A percentile compares a stretch with the other conserved stretches of the same genome.
Evolutionary conservation across 352 stramenopile species (phyloP).

Genomic region (Phytophthora pseudosyringae): DNA sequence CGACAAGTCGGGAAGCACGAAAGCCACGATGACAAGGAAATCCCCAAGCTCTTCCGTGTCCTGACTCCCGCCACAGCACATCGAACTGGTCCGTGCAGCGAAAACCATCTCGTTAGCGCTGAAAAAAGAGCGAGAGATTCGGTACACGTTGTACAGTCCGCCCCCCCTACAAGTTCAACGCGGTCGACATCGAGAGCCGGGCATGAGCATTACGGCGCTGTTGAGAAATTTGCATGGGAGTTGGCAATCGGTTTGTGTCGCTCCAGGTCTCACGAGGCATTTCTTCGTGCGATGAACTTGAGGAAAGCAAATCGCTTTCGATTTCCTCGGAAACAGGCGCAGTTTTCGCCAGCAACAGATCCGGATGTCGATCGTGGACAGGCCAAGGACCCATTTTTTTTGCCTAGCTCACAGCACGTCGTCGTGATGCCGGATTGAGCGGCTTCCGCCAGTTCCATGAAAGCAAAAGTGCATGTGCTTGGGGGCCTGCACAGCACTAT

Average conservation of each 20-base stretch:
- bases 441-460: slow-evolving; percentile 11
- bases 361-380: slow-evolving; percentile 27
- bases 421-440: slow-evolving; percentile 1
- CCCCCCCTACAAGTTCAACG: slow-evolving; percentile 12
- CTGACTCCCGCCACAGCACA: neutral
- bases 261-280: slow-evolving; percentile 3
- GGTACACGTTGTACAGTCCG: slow-evolving; percentile 1
- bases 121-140: slow-evolving; percentile 21
- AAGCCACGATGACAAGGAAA: neutral
- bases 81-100: slow-evolving; percentile 9
- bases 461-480: neutral
- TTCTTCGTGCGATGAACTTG: slow-evolving; percentile 30
- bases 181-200: slow-evolving; percentile 16
- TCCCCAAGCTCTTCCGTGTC: neutral
- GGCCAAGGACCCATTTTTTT: slow-evolving; percentile 5
- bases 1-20: neutral
- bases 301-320: slow-evolving; percentile 21
- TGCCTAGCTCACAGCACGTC: slow-evolving; percentile 3
- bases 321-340: slow-evolving; percentile 29
- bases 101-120: slow-evolving; percentile 24
- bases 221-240: slow-evolving; percentile 10
- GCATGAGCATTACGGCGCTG: slow-evolving; percentile 3
- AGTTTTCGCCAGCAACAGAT: slow-evolving; percentile 32
- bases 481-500: neutral
- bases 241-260: neutral